Evolutionary conservation across 129 eudicot species (phyloP).

Genomic region (Smallanthus sonchifolius): DNA sequence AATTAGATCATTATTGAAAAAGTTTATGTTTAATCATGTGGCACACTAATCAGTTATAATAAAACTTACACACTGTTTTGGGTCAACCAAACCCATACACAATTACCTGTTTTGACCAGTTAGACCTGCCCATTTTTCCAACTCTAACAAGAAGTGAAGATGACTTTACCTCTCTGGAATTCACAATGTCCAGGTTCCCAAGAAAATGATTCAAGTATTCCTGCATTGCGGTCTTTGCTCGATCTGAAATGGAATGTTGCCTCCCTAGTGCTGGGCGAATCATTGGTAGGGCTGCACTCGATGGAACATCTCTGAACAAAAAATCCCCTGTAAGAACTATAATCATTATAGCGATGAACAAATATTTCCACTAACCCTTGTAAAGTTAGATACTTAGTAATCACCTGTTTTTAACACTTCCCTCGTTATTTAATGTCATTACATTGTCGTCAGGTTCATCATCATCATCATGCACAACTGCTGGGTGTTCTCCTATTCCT

Average conservation of each 20-base stretch:
- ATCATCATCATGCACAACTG: slow-evolving; percentile 73
- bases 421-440: slow-evolving; percentile 59
- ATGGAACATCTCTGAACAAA: slow-evolving; percentile 99
- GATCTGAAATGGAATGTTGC: slow-evolving; percentile 88
- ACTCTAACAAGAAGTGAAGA: slow-evolving; percentile 2
- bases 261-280: slow-evolving; percentile 93
- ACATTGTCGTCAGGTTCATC: slow-evolving; percentile 82
- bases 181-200: slow-evolving; percentile 86
- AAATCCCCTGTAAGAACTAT: slow-evolving; percentile 76
- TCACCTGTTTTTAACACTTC: slow-evolving; percentile 75
- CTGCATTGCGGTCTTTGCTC: slow-evolving; percentile 92
- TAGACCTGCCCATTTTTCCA: neutral
- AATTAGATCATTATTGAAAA: neutral
- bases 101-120: neutral
- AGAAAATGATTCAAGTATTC: slow-evolving; percentile 93
- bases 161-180: slow-evolving; percentile 70
- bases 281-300: slow-evolving; percentile 89
- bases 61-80: neutral
- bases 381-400: slow-evolving; percentile 27
- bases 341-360: slow-evolving; percentile 45
- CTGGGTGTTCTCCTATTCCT: slow-evolving; percentile 80
- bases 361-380: slow-evolving; percentile 17
- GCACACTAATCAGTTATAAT: neutral
- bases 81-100: neutral
- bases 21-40: neutral